These are phyloP conservation scores for Hypoxylon sp. DNA, from an alignment of 2,329 filamentous ascomycete genomes.

Conservation along the genomic window DNA sequence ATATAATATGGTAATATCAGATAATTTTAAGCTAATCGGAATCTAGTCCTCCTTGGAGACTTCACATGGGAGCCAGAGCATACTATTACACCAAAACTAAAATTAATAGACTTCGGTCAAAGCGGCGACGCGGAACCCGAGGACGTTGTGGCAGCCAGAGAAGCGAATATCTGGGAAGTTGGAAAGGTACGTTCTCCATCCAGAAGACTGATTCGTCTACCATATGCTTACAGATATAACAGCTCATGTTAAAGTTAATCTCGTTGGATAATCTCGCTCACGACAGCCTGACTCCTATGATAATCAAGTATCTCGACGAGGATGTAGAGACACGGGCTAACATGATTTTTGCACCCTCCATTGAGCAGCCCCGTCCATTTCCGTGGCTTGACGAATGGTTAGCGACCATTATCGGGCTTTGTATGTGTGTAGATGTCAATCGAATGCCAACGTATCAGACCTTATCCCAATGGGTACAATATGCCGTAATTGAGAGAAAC, in stretches of 20 bases:
- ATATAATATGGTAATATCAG: not conserved
- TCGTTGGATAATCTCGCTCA: not conserved
- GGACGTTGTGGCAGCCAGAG: not conserved
- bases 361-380: not conserved
- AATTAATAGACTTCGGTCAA: slow-evolving; percentile 31
- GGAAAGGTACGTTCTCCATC: slow-evolving; percentile 19
- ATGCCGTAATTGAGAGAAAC: slow-evolving; percentile 9
- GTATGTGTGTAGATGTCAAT: not conserved
- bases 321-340: slow-evolving; percentile 1
- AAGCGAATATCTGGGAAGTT: slow-evolving; percentile 17
- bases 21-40: slow-evolving; percentile 4
- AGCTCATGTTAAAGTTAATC: slow-evolving; percentile 27
- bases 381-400: slow-evolving; percentile 29
- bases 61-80: slow-evolving; percentile 15
- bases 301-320: slow-evolving; percentile 4
- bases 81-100: slow-evolving; percentile 18
- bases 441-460: not conserved
- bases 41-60: slow-evolving; percentile 29
- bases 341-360: slow-evolving; percentile 2
- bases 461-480: not conserved
- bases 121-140: not conserved
- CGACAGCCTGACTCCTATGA: not conserved
- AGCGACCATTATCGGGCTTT: slow-evolving; percentile 17
- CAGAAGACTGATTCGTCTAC: not conserved
- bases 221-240: slow-evolving; percentile 2